A percentile compares a stretch with the other conserved stretches of the same genome.
Conservation (phyloP, 176 grass and related monocot species). For the Musa schizocarpa region DNA sequence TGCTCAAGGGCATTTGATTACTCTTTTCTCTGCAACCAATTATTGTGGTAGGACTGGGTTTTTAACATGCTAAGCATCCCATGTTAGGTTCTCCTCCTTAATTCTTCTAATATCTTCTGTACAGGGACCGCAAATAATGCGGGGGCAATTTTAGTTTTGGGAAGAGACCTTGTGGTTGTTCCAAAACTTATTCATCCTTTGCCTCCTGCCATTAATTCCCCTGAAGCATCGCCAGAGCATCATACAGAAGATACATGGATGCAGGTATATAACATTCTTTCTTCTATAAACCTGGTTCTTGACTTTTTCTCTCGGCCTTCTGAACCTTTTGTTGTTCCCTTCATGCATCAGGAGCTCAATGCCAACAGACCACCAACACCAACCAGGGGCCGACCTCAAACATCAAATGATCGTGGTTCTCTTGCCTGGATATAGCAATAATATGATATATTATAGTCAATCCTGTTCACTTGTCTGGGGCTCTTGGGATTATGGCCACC, state of each 20-base stretch:
- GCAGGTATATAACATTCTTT: constrained; percentile 43
- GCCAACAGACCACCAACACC: constrained; percentile 85
- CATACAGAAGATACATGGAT: constrained; percentile 96
- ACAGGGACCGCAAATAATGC: constrained; percentile 94
- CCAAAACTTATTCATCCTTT: constrained; percentile 99
- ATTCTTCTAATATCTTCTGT: neutral
- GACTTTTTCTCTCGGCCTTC: neutral
- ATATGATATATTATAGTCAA: neutral
- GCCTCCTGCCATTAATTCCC: constrained; percentile 73
- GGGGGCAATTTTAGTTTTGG: constrained; percentile 92
- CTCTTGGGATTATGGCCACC: neutral
- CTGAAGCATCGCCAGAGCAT: constrained; percentile 65
- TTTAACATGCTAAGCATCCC: neutral
- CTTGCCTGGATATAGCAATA: constrained; percentile 43
- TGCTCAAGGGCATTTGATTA: constrained; percentile 96
- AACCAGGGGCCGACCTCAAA: constrained; percentile 91
- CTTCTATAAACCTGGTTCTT: neutral
- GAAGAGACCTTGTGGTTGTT: constrained; percentile 94
- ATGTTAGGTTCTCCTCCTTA: neutral
- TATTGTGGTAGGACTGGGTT: constrained; percentile 61
- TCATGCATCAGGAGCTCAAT: constrained; percentile 59
- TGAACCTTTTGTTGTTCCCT: neutral
- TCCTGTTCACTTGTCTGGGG: neutral
- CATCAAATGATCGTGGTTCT: constrained; percentile 58
- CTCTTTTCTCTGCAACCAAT: constrained; percentile 98